Evolutionary conservation across 371 early-diverging fungal genomes (phyloP).

Genomic region (Funneliformis caledonium): DNA sequence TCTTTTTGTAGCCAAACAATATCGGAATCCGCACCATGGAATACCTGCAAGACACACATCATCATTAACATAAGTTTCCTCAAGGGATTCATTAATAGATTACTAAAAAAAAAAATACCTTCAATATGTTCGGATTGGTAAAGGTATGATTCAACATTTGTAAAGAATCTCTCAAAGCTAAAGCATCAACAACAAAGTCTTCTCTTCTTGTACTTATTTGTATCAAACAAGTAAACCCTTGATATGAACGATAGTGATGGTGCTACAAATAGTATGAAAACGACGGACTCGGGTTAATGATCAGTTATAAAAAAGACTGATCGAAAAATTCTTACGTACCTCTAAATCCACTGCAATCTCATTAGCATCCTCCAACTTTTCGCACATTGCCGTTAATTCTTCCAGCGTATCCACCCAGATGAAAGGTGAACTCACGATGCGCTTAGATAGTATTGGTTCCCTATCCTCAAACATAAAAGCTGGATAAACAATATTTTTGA

Average conservation of each 20-base stretch:
- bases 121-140: conserved; percentile 86
- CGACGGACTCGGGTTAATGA: background rate
- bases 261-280: conserved; percentile 48
- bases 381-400: conserved; percentile 63
- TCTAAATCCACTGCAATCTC: conserved; percentile 97
- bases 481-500: conserved; percentile 79
- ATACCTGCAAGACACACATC: conserved; percentile 48
- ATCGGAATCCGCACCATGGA: conserved; percentile 97
- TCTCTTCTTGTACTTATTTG: conserved; percentile 90
- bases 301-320: background rate
- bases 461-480: conserved; percentile 61
- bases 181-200: conserved; percentile 92
- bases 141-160: conserved; percentile 82
- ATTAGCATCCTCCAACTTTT: conserved; percentile 57
- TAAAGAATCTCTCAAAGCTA: conserved; percentile 79
- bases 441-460: conserved; percentile 47
- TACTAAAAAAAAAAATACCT: conserved; percentile 56
- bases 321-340: conserved; percentile 25
- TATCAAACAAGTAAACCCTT: conserved; percentile 94
- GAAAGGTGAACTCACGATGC: conserved; percentile 65
- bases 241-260: conserved; percentile 92
- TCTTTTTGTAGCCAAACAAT: conserved; percentile 98
- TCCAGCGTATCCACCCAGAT: conserved; percentile 79
- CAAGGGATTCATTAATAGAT: background rate
- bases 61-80: background rate